Base-by-base conservation (phyloP, 164 flowering plant genomes). In the Vitis rotundifolia region DNA sequence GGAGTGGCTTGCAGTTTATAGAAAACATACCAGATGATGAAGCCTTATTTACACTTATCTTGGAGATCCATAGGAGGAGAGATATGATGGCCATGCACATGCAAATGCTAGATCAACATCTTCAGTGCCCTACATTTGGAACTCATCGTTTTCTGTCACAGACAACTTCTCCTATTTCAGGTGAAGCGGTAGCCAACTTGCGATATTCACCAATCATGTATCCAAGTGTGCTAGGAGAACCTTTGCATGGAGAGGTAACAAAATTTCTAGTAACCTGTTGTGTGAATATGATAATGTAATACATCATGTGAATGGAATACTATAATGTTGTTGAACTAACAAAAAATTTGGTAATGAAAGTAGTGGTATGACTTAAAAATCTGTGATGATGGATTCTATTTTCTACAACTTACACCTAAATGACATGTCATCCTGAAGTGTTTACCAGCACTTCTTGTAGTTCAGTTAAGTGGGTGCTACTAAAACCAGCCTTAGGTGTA, bases 41-140 rank as follows among this genome's bases (percentile, higher is more conserved):
- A 80, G 93, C 97, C 61, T 81, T 96, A 52, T 96, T 96, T 77
- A 90, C 95, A 19, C 89, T 92, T 64, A 91, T 93, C 71, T 72
- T 96, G 81, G 97, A 96, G 83, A 89, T 91, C 66, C 99, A 96
- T 73, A 75, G 92, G 83, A 94, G 98, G 77, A 85, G 99, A 68
- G 98, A 96, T 83, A 87, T 88, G 95, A 92, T 96, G 88, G 99
- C 99, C 14, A 88, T 86, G 89, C 98, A 96, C 83, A 96, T 96
- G 99, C 95, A 83, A 73, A 96, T 96, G 98, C 76, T 96, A 65
- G 99, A 96, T 82, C 98, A 91, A 59, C 99, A 96, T 71, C 94
- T 96, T 68, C 98, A 96, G 61, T 91, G 97, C 80, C 99, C 98
- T 44, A 82, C 98, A 62, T 96, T 96, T 85, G 99, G 94, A 53